Evolutionary conservation across 2,329 filamentous ascomycete species (phyloP).

Genomic region (Juglanconis oblonga): DNA sequence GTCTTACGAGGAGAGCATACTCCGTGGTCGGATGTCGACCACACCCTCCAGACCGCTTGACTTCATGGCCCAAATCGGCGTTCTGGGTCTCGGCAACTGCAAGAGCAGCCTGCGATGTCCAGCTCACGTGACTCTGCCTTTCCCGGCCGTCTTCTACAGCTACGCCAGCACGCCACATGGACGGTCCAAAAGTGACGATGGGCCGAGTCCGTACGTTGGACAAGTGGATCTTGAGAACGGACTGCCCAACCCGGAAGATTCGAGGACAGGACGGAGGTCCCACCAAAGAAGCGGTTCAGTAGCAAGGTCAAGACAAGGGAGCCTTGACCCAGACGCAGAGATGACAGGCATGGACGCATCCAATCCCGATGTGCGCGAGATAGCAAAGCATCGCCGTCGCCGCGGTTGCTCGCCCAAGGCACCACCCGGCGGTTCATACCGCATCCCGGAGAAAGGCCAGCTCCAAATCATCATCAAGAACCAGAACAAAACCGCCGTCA

Average conservation of each 20-base stretch:
- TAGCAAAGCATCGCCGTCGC: conserved; percentile 34
- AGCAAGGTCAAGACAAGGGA: conserved; percentile 27
- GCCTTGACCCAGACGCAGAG: conserved; percentile 28
- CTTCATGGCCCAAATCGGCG: conserved; percentile 93
- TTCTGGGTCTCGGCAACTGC: conserved; percentile 84
- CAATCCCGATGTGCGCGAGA: background rate
- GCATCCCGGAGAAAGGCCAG: conserved; percentile 90
- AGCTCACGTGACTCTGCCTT: conserved; percentile 83
- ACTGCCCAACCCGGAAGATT: conserved; percentile 52
- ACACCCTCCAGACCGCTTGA: conserved; percentile 88
- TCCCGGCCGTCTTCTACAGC: conserved; percentile 94
- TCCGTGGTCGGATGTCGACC: conserved; percentile 94
- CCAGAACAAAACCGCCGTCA: conserved; percentile 96
- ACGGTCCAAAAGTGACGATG: conserved; percentile 68
- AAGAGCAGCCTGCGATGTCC: conserved; percentile 83
- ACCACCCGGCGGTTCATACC: conserved; percentile 84
- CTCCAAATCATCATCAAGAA: conserved; percentile 98
- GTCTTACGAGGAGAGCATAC: conserved; percentile 95
- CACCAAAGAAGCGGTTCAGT: background rate
- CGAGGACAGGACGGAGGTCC: conserved; percentile 46
- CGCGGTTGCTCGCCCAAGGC: conserved; percentile 53
- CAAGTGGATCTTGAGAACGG: conserved; percentile 87
- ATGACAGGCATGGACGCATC: conserved; percentile 17
- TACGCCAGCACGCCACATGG: conserved; percentile 69
- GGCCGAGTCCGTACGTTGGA: conserved; percentile 93